Percentiles rank a stretch among this genome's conserved stretches.
Conservation (phyloP, 2,329 filamentous ascomycete species). For the Diaporthe citriasiana region DNA sequence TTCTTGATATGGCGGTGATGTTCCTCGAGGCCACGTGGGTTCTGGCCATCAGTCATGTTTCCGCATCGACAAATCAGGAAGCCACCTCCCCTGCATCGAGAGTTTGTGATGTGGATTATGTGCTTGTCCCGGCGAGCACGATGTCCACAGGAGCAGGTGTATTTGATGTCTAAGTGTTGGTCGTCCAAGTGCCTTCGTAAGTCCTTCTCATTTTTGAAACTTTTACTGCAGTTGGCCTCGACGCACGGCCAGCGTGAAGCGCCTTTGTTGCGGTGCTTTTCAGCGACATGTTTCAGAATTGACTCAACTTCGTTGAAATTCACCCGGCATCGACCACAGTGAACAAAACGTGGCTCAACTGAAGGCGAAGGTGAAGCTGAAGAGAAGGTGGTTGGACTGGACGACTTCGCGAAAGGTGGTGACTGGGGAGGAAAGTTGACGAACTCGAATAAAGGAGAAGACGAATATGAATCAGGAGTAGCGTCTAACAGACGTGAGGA, state of each 20-base stretch:
- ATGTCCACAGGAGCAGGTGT: constrained; percentile 7
- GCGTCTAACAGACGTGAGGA: background rate
- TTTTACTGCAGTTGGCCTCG: background rate
- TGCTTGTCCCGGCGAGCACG: constrained; percentile 6
- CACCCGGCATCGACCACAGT: background rate
- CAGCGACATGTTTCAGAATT: background rate
- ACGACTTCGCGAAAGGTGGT: background rate
- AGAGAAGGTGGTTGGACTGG: background rate
- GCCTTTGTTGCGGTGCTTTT: background rate
- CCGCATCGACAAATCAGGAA: constrained; percentile 13
- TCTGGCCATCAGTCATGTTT: background rate
- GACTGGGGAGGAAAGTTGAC: background rate
- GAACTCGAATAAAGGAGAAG: background rate
- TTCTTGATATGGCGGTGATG: background rate
- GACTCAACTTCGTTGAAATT: background rate
- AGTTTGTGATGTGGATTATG: background rate
- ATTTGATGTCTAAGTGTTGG: background rate
- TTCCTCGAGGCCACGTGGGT: background rate
- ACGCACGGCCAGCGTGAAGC: constrained; percentile 7
- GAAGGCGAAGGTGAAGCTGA: constrained; percentile 4
- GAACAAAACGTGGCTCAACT: background rate
- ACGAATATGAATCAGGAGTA: background rate
- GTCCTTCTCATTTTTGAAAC: background rate
- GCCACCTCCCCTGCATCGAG: background rate
- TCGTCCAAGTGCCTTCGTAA: background rate